Base-by-base conservation (phyloP, 1,284 basidiomycete genomes). In the Irpex lacteus region DNA sequence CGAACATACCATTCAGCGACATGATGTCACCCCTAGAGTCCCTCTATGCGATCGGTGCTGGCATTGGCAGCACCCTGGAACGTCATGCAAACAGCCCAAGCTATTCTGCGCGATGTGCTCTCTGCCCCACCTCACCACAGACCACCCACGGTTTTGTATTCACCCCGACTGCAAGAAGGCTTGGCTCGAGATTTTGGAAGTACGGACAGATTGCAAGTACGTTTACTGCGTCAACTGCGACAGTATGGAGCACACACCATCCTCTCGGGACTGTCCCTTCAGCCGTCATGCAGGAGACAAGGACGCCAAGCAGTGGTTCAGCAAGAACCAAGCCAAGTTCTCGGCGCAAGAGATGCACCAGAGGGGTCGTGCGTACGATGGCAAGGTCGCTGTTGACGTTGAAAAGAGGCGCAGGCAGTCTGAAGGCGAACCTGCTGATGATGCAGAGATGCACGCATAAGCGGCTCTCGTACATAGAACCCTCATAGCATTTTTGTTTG, bases 151-250 rank as follows among this genome's bases (percentile, higher is more conserved):
- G 18, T 62, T 49, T 40, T 62, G 61, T 19, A 47, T 58, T 18
- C 61, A 62, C 40, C 5, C 4, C 15, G 54, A 62, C n/a, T 62
- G 61, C 55, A 34, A 56, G 40, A 9, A 9, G 54, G 32, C 32
- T 18, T 38, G 61, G 5, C 36, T 62, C 8, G 53, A 36, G 34
- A 58, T 54, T 15, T 55, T 62, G 21, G 9, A 47, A 34, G 36
- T 32, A 18, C 55, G 55, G 26, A 62, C 61, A 5, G n/a, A n/a
- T 1, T 62, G 61, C 61, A 9, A 7, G 4, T 54, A 62, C 40
- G 61, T 62, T 21, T 62, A 62, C 40, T 62, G 61, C 40, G 61
- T 54, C 37, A 62, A 58, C 40, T 62, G 61, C 55, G 40, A 62
- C 55, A 57, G 54, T 34, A 26, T 62, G 15, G 61, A 62, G 15